phyloP scores from a whole-genome alignment of 1,284 basidiomycete species.

The Ceratobasidium sp. region DNA sequence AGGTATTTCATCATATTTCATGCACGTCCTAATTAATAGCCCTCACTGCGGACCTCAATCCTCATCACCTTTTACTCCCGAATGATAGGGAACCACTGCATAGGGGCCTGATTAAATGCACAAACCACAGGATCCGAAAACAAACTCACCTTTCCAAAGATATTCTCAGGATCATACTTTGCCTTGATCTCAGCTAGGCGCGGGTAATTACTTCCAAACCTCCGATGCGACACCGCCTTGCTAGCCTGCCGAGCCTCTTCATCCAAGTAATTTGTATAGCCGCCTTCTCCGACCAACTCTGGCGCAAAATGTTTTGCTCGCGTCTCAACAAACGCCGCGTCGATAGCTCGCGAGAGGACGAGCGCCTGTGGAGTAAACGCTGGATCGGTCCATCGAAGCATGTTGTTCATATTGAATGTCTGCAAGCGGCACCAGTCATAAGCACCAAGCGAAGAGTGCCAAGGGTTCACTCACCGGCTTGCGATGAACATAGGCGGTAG shows the following conservation, averaged over 20 bases:
- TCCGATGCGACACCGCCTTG: not conserved
- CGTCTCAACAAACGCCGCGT: not conserved
- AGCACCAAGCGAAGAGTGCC: not conserved
- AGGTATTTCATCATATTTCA: not conserved
- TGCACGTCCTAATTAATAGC: not conserved
- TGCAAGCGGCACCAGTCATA: not conserved
- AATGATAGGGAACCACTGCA: not conserved
- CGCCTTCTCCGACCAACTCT: not conserved
- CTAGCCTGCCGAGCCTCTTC: not conserved
- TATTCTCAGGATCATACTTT: conserved; percentile 43
- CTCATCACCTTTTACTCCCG: not conserved
- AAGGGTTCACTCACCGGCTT: conserved; percentile 12
- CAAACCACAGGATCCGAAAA: not conserved
- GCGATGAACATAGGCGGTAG: conserved; percentile 44
- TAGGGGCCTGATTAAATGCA: not conserved
- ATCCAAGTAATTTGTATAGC: not conserved
- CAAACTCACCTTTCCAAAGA: conserved; percentile 33
- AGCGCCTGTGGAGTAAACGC: not conserved
- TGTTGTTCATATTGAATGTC: not conserved
- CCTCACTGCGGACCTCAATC: not conserved
- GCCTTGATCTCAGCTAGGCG: conserved; percentile 44
- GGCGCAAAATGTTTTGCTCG: not conserved
- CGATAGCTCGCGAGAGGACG: not conserved
- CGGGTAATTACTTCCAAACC: conserved; percentile 39
- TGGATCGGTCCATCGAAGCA: not conserved